Conservation (phyloP, 495 filamentous ascomycete genomes). For the Neurospora sublineolata region DNA sequence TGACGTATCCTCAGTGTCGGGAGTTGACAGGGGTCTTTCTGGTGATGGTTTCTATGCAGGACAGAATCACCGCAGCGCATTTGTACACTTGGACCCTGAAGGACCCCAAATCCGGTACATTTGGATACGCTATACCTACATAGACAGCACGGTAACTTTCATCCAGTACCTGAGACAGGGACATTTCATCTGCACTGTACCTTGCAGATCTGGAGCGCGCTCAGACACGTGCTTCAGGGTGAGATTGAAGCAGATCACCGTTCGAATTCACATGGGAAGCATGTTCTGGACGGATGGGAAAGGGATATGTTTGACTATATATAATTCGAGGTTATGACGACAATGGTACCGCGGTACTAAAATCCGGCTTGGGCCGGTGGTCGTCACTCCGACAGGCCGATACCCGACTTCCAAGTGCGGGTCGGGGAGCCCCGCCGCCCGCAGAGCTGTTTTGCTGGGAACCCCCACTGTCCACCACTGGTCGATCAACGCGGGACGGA, state of each 20-base stretch:
- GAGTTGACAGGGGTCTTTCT: not conserved
- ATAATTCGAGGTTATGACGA: not conserved
- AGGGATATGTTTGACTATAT: not conserved
- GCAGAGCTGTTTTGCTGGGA: not conserved
- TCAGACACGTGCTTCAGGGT: not conserved
- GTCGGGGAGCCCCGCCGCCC: not conserved
- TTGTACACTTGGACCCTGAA: not conserved
- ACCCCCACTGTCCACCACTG: not conserved
- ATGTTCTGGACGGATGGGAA: not conserved
- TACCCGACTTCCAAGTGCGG: not conserved
- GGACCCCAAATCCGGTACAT: not conserved
- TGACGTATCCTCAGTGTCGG: not conserved
- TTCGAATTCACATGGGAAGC: not conserved
- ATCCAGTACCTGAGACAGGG: not conserved
- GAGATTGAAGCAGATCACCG: not conserved
- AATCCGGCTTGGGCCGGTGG: not conserved
- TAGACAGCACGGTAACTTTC: not conserved
- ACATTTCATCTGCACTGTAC: not conserved
- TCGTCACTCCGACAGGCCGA: not conserved
- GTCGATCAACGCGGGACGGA: not conserved
- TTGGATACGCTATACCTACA: not conserved
- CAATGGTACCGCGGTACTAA: not conserved
- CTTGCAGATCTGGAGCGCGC: not conserved
- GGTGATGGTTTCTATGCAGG: not conserved
- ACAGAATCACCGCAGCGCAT: not conserved